Base-by-base conservation (phyloP, 139 green algal genomes). In the Zygnema cylindricum region DNA sequence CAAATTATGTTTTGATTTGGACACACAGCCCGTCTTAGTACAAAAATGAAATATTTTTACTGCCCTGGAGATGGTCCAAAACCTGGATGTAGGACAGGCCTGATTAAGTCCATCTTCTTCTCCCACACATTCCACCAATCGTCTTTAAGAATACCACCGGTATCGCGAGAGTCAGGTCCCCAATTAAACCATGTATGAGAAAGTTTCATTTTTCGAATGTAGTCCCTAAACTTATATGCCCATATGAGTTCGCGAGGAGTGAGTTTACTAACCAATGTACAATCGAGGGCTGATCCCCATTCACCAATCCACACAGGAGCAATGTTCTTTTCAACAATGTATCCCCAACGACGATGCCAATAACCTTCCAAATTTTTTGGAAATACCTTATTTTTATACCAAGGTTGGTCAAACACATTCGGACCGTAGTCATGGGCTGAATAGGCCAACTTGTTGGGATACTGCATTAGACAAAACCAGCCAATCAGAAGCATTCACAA, bases 371-470 rank as follows among this genome's bases (percentile, higher is more conserved):
- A 32, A 11, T 85, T 85, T n/a, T n/a, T 33, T 32, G 78, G 78
- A 32, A 85, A 85, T 38, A 32, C 36, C 54, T 22, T 23, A 2
- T 85, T 55, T 33, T 73, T 33, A 22, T 76, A 33, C 78, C 78
- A 85, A 3, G 78, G 78, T 55, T 73, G 36, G 1, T n/a, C n/a
- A 43, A 76, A 35, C 33, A 85, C 78, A 33, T 55, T 30, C 33
- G 78, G 78, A 32, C 78, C 78, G 36, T 85, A 85, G n/a, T 85
- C 78, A 38, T 85, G 78, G 3, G 73, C 73, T 32, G 35, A 71
- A 55, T 85, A 85, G n/a, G 33, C 78, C 33, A 85, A 33, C 36
- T 85, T 85, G 78, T 85, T 77, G n/a, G 78, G 78, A 55, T 76
- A 32, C 33, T 85, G 57, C 57, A 73, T n/a, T n/a, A n/a, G n/a